Evolutionary conservation across 2,329 filamentous ascomycete genomes (phyloP).

Genomic region (Cytospora piceicola): DNA sequence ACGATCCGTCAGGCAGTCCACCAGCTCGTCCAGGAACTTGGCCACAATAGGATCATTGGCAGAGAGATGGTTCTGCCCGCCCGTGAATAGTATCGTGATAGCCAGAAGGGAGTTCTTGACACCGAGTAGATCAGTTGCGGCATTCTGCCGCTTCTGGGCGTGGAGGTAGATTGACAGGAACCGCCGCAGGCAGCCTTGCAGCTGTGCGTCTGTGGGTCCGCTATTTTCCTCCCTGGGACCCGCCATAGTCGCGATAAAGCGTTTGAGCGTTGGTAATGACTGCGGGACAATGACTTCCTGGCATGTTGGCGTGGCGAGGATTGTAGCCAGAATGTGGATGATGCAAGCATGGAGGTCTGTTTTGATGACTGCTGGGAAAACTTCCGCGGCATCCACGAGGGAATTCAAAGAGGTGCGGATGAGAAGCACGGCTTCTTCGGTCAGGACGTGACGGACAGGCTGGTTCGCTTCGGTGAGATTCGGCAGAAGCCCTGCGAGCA

Average conservation of each 20-base stretch:
- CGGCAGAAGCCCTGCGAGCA: constrained; percentile 84
- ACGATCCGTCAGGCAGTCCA: constrained; percentile 80
- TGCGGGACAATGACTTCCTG: constrained; percentile 89
- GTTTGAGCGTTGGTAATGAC: constrained; percentile 86
- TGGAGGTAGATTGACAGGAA: constrained; percentile 81
- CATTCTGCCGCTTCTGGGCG: constrained; percentile 71
- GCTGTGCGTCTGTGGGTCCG: constrained; percentile 66
- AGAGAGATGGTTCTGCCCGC: constrained; percentile 72
- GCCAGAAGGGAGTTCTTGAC: constrained; percentile 93
- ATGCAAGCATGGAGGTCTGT: constrained; percentile 96
- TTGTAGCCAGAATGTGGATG: constrained; percentile 93
- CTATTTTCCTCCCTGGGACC: constrained; percentile 45
- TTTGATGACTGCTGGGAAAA: constrained; percentile 96
- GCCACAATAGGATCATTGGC: constrained; percentile 75
- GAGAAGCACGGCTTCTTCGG: constrained; percentile 82
- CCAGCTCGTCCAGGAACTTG: constrained; percentile 76
- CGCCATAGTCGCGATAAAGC: constrained; percentile 81
- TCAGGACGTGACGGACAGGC: constrained; percentile 74
- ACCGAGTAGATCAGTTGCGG: constrained; percentile 76
- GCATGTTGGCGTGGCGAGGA: constrained; percentile 83
- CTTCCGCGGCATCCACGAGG: constrained; percentile 90
- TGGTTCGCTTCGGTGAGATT: constrained; percentile 72
- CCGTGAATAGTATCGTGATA: constrained; percentile 85
- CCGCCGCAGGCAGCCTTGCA: constrained; percentile 80
- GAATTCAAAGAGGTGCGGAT: constrained; percentile 81